Conservation (phyloP, 176 grass and related monocot genomes). For the Oryza coarctata region DNA sequence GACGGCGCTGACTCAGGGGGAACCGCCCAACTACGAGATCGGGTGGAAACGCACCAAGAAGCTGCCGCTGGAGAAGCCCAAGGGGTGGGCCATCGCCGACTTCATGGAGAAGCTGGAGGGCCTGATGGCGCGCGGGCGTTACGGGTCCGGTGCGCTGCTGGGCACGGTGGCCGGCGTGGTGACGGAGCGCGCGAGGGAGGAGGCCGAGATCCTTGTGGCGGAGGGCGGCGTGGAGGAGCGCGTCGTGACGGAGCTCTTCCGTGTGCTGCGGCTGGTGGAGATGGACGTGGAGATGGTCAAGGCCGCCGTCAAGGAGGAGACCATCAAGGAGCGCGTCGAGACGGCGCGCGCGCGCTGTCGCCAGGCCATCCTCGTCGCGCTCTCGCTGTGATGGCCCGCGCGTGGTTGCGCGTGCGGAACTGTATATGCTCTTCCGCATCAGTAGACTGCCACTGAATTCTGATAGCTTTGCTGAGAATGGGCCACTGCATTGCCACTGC, state of each 20-base stretch:
- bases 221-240: slow-evolving; percentile 77
- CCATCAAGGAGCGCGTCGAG: slow-evolving; percentile 72
- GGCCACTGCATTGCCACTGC: too few species aligned
- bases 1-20: slow-evolving; percentile 50
- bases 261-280: slow-evolving; percentile 75
- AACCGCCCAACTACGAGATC: slow-evolving; percentile 84
- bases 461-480: too few species aligned
- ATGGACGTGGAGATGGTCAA: slow-evolving; percentile 93
- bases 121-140: slow-evolving; percentile 61
- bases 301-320: slow-evolving; percentile 91
- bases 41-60: slow-evolving; percentile 87
- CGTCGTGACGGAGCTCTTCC: slow-evolving; percentile 62
- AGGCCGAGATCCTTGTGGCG: slow-evolving; percentile 59
- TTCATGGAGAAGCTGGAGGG: slow-evolving; percentile 83
- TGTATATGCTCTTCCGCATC: not conserved
- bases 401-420: too few species aligned
- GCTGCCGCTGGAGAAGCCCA: slow-evolving; percentile 70
- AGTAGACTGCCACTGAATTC: too few species aligned
- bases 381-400: slow-evolving; percentile 56
- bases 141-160: slow-evolving; percentile 55
- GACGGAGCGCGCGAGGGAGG: slow-evolving; percentile 70
- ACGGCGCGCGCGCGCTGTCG: slow-evolving; percentile 65
- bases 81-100: slow-evolving; percentile 76
- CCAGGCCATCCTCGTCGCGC: slow-evolving; percentile 89
- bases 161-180: slow-evolving; percentile 66